Base-by-base conservation (phyloP, 176 grass and related monocot genomes). In the Rhynchospora tenuis region DNA sequence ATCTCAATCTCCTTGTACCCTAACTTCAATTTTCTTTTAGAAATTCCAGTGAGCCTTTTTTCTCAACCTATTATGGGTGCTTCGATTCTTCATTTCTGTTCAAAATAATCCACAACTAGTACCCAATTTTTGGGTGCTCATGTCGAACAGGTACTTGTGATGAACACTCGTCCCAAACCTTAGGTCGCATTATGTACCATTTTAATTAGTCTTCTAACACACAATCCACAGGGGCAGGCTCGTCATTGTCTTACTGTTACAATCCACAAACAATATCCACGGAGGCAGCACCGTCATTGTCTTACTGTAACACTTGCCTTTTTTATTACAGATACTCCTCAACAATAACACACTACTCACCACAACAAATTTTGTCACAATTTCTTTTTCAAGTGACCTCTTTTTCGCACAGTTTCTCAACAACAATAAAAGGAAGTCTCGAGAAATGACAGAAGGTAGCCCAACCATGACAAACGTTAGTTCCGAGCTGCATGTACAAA, bases 381-480 rank as follows among this genome's bases (percentile, higher is more conserved):
- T 38, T 38, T 38, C 24, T 26, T 61, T 61, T 10, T 11, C 20
- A 9, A 61, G 2, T 61, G 42, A 29, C 22, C 23, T 29, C 48
- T 52, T 52, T 55, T 55, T 76, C 13, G 23, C 50, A 55, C 73
- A 76, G 48, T 55, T 76, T 17, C 6, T 11, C 73, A 55, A 29
- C 70, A 76, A 76, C 48, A 16, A 15, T 52, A 76, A 76, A 48
- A 76, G 73, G 50, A 76, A 76, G 48, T 55, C 20, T 55, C 22
- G 2, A 16, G 72, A 75, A 76, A 24, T 6, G 14, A 9, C 46
- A 16, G 23, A 76, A 76, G 67, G 2, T 22, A 46, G 8, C 8
- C 13, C 48, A 48, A 23, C 73, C 48, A 76, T 76, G 73, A 0
- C 2, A 7, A 28, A 74, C 9, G 22, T 52, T 74, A 14, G 38